phyloP scores from a whole-genome alignment of 768 basidiomycete genomes.

The Mrakia hoshinonis region DNA sequence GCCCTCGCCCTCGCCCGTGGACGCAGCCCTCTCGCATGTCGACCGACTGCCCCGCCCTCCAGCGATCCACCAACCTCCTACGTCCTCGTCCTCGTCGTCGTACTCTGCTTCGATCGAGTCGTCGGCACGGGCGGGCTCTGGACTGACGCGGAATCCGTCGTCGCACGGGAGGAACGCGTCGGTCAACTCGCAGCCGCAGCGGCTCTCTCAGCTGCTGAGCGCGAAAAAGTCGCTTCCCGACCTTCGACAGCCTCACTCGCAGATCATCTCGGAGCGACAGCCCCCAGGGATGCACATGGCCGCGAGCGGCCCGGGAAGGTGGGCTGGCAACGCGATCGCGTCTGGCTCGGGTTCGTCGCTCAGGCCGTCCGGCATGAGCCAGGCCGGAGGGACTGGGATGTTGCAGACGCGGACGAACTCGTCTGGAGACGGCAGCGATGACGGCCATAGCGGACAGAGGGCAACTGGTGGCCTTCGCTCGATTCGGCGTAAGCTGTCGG shows the following conservation, averaged over 20 bases:
- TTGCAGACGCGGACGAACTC: not conserved
- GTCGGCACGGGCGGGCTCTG: not conserved
- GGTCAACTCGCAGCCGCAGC: conserved; percentile 19
- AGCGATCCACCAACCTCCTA: not conserved
- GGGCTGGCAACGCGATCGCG: conserved; percentile 27
- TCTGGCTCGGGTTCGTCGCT: not conserved
- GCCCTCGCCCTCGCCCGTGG: conserved; percentile 5
- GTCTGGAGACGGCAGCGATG: not conserved
- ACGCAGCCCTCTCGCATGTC: not conserved
- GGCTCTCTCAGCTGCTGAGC: conserved; percentile 31
- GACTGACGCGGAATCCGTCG: not conserved
- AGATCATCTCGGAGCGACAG: conserved; percentile 41
- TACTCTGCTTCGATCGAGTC: not conserved
- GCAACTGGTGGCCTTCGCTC: not conserved
- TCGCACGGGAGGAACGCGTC: conserved; percentile 14
- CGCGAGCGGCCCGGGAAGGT: conserved; percentile 30
- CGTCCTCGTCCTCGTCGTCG: not conserved
- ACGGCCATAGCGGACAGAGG: not conserved
- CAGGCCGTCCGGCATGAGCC: not conserved
- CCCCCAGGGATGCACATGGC: not conserved
- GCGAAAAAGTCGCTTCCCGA: conserved; percentile 82
- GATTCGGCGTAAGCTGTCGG: conserved; percentile 5
- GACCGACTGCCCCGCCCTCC: not conserved
- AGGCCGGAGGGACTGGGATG: not conserved
- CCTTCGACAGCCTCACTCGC: conserved; percentile 49